These are phyloP conservation scores for Phialophora macrospora DNA, from an alignment of 2,329 filamentous ascomycete species.

Conservation along the genomic window DNA sequence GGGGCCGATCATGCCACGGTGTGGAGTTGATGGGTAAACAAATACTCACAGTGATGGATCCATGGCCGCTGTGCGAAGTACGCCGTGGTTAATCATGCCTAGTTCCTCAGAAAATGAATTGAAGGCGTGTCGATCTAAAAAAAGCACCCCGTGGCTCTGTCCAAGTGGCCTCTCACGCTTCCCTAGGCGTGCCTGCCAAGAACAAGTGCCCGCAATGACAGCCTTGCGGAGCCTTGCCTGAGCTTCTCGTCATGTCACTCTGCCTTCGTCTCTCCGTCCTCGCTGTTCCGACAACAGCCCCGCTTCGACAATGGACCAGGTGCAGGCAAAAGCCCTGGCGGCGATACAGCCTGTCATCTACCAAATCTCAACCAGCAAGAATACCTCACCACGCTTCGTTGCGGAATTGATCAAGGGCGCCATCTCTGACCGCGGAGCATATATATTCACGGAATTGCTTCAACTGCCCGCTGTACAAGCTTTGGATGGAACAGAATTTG, in stretches of 20 bases:
- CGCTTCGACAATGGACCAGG: slow-evolving; percentile 50
- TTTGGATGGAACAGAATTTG: slow-evolving; percentile 60
- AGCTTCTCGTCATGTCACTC: neutral
- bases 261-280: neutral
- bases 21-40: neutral
- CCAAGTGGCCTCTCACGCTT: neutral
- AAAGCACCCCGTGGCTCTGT: neutral
- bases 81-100: neutral
- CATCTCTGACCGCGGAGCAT: slow-evolving; percentile 87
- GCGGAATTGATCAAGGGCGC: slow-evolving; percentile 85
- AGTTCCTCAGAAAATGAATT: neutral
- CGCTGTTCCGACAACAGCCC: neutral
- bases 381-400: slow-evolving; percentile 75
- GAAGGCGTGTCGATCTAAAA: neutral
- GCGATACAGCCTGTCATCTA: slow-evolving; percentile 82
- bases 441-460: slow-evolving; percentile 92
- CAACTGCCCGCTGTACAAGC: slow-evolving; percentile 77
- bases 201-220: slow-evolving; percentile 11
- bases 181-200: slow-evolving; percentile 8
- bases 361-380: slow-evolving; percentile 78
- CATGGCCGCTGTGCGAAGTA: neutral
- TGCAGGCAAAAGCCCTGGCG: slow-evolving; percentile 60
- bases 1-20: neutral
- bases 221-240: slow-evolving; percentile 12
- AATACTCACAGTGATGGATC: neutral